Percentiles rank a stretch among this genome's conserved stretches.
These are phyloP conservation scores for Pythium myriotylum DNA, from an alignment of 352 stramenopile species.

Conservation along the genomic window DNA sequence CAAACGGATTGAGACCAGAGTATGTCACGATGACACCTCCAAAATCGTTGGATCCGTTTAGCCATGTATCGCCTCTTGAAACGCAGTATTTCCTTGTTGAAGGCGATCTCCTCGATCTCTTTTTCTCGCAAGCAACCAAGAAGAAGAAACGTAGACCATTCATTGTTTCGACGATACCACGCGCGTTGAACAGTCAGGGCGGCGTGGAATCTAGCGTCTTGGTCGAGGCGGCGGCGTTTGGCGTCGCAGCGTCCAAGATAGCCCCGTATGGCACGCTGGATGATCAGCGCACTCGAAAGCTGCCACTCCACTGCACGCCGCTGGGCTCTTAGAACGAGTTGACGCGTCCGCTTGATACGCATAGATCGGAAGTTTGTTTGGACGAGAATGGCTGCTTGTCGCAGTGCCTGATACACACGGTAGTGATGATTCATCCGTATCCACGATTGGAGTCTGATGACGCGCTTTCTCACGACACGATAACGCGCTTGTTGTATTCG, in stretches of 20 bases:
- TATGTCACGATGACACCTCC: slow-evolving; percentile 29
- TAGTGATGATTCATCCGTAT: slow-evolving; percentile 53
- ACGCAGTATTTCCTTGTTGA: slow-evolving; percentile 41
- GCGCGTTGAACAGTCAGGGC: slow-evolving; percentile 71
- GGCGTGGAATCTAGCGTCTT: slow-evolving; percentile 55
- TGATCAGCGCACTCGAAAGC: slow-evolving; percentile 41
- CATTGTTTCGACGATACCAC: slow-evolving; percentile 83
- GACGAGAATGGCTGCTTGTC: slow-evolving; percentile 49
- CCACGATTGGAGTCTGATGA: slow-evolving; percentile 62
- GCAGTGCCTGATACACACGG: slow-evolving; percentile 45
- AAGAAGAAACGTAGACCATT: slow-evolving; percentile 84
- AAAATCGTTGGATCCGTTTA: slow-evolving; percentile 45
- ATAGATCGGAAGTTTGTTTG: slow-evolving; percentile 60
- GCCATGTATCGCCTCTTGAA: slow-evolving; percentile 52
- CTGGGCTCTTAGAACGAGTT: slow-evolving; percentile 61
- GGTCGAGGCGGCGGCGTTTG: slow-evolving; percentile 24
- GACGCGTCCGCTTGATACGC: slow-evolving; percentile 47
- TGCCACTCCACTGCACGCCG: slow-evolving; percentile 45
- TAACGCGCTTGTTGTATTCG: slow-evolving; percentile 43
- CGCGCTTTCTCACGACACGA: slow-evolving; percentile 27
- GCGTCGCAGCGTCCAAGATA: slow-evolving; percentile 50
- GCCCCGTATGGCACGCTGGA: slow-evolving; percentile 60
- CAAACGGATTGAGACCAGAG: slow-evolving; percentile 36
- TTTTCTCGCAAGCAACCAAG: slow-evolving; percentile 76
- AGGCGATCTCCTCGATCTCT: slow-evolving; percentile 60